Evolutionary conservation across 1,284 basidiomycete genomes (phyloP).

Genomic region (Leccinum ponderosum): DNA sequence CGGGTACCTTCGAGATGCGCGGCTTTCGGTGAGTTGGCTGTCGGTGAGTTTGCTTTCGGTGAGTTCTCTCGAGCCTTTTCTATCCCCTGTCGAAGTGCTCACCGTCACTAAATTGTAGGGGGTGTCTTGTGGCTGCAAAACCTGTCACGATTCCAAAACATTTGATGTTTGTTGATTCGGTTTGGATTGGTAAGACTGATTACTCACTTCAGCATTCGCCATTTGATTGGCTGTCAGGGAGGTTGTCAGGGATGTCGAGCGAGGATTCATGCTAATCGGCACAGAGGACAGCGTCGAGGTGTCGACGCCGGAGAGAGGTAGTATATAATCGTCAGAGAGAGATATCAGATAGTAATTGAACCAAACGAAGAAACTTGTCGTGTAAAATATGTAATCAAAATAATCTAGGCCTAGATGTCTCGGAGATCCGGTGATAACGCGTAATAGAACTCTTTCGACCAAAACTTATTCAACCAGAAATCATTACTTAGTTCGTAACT

Average conservation of each 20-base stretch:
- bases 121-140: neutral
- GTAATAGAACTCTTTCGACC: conserved; percentile 4
- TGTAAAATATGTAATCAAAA: neutral
- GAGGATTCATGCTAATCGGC: neutral
- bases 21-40: neutral
- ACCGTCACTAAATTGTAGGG: neutral
- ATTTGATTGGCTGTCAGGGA: neutral
- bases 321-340: no score
- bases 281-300: neutral
- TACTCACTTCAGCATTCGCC: neutral
- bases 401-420: neutral
- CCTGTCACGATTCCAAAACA: neutral
- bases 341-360: neutral
- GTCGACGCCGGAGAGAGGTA: neutral
- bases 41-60: neutral
- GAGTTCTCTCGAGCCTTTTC: neutral
- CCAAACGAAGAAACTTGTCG: neutral
- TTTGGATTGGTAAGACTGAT: neutral
- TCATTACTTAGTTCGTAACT: neutral
- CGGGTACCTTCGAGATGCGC: neutral
- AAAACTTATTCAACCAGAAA: conserved; percentile 7
- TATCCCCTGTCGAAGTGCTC: neutral
- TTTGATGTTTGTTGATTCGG: neutral
- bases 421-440: neutral
- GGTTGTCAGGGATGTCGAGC: neutral